These are phyloP conservation scores for Cairneyella variabilis DNA, from an alignment of 495 filamentous ascomycete species.

Conservation along the genomic window DNA sequence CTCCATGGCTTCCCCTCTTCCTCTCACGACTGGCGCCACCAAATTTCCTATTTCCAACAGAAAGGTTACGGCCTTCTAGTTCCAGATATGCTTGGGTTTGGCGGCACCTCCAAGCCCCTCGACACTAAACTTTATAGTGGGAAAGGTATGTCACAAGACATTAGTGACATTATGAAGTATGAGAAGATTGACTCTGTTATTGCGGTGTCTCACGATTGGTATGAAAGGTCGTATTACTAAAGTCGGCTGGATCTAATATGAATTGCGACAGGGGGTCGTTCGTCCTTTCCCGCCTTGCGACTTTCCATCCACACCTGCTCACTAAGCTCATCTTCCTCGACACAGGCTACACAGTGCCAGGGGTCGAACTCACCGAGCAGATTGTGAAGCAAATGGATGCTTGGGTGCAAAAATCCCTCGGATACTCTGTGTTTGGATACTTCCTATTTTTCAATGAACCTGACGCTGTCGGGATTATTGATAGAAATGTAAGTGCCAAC, in stretches of 20 bases:
- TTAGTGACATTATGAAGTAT: slow-evolving; percentile 34
- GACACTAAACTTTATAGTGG: slow-evolving; percentile 30
- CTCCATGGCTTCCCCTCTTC: slow-evolving; percentile 42
- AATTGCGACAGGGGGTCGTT: too few relatives aligned
- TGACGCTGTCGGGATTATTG: slow-evolving; percentile 7
- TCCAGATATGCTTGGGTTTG: slow-evolving; percentile 49
- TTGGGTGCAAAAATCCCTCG: slow-evolving; percentile 15
- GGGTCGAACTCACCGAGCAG: slow-evolving; percentile 17
- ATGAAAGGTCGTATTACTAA: too few relatives aligned
- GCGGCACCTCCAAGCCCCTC: slow-evolving; percentile 37
- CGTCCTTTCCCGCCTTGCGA: slow-evolving; percentile 11
- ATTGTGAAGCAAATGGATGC: slow-evolving; percentile 5
- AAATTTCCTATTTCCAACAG: slow-evolving; percentile 32
- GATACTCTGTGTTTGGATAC: too few relatives aligned
- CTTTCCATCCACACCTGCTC: slow-evolving; percentile 11
- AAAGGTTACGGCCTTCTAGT: slow-evolving; percentile 43
- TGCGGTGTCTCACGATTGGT: slow-evolving; percentile 32
- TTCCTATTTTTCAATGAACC: slow-evolving; percentile 13
- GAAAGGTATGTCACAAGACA: slow-evolving; percentile 32
- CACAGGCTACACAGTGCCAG: slow-evolving; percentile 14
- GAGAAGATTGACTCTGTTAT: slow-evolving; percentile 18
- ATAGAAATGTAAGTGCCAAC: slow-evolving; percentile 1
- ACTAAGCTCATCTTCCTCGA: slow-evolving; percentile 18
- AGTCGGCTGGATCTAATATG: too few relatives aligned
- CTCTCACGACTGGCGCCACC: slow-evolving; percentile 41